Evolutionary conservation across 1,139 yeast genomes (phyloP).

Genomic region (Geotrichum australiense): DNA sequence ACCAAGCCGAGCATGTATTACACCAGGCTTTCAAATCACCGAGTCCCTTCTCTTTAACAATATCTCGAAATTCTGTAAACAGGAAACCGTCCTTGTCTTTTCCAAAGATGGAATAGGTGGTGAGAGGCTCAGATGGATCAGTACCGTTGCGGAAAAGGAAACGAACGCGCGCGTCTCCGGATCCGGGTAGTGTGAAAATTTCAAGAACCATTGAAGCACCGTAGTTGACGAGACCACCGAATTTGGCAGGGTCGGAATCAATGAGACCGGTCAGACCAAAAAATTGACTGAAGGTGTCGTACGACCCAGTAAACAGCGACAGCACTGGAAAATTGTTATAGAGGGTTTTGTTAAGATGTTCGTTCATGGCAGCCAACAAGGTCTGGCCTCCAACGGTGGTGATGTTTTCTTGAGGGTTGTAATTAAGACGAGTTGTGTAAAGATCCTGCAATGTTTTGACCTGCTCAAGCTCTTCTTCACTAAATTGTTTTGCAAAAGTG

Average conservation of each 20-base stretch:
- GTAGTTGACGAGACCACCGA: slow-evolving; percentile 41
- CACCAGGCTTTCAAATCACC: slow-evolving; percentile 36
- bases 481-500: slow-evolving; percentile 31
- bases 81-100: slow-evolving; percentile 28
- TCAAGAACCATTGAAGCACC: slow-evolving; percentile 41
- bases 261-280: slow-evolving; percentile 35
- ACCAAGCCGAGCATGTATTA: slow-evolving; percentile 31
- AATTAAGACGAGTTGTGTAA: slow-evolving; percentile 36
- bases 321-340: slow-evolving; percentile 33
- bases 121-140: slow-evolving; percentile 29
- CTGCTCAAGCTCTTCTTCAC: slow-evolving; percentile 28
- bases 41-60: slow-evolving; percentile 29
- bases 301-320: slow-evolving; percentile 40
- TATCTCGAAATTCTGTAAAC: slow-evolving; percentile 33
- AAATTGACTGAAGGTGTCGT: slow-evolving; percentile 38
- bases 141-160: slow-evolving; percentile 43
- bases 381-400: slow-evolving; percentile 39
- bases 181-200: slow-evolving; percentile 27
- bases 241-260: slow-evolving; percentile 27
- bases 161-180: slow-evolving; percentile 33
- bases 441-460: slow-evolving; percentile 36
- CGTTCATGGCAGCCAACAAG: slow-evolving; percentile 32
- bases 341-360: slow-evolving; percentile 35
- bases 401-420: slow-evolving; percentile 29
- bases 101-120: slow-evolving; percentile 36